Base-by-base conservation (phyloP, 2,329 filamentous ascomycete species). In the Tolypocladium amazonense region DNA sequence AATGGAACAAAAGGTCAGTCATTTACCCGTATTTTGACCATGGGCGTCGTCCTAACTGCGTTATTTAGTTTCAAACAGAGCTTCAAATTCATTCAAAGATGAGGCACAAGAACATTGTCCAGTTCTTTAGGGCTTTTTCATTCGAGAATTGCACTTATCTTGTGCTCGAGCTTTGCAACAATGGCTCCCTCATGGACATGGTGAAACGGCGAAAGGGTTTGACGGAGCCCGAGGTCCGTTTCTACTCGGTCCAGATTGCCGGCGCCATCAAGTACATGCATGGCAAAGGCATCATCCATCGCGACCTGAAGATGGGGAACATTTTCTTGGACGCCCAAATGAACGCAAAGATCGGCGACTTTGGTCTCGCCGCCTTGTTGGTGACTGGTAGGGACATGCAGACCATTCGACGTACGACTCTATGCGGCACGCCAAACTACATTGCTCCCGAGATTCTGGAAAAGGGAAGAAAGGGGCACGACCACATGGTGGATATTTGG, bases 201-300 rank as follows among this genome's bases (percentile, higher is more conserved):
- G 90, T 97, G 63, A 95, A 95, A 77, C 90, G 89, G 68, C 84
- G 94, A 67, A 94, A 90, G 71, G 92, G 88, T 59, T 80, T 99
- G 60, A 97, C 91, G 20, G 89, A 97, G 72, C 92, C 94, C 0
- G 94, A 99, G 75, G 92, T 97, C 56, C 85, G 94, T 64, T 91
- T 92, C 67, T 96, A 96, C 72, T 88, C 94, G 62, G 86, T 99
- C 47, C 94, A 99, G 74, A 92, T 97, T 62, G 91, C 93, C 65
- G 94, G 94, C 41, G 94, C 94, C 43, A 93, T 99, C 75, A 97
- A 97, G 75, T 99, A 99, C 71, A 89, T 99, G 79, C 95, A 99
- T 73, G 87, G 87, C 69, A 89, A 95, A 71, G 94, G 93, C 65
- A 95, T 99, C 63, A 96, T 97, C 56, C 94, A 99, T 74, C 86